Evolutionary conservation across 352 stramenopile genomes (phyloP).

Genomic region (Phytophthora pistaciae): DNA sequence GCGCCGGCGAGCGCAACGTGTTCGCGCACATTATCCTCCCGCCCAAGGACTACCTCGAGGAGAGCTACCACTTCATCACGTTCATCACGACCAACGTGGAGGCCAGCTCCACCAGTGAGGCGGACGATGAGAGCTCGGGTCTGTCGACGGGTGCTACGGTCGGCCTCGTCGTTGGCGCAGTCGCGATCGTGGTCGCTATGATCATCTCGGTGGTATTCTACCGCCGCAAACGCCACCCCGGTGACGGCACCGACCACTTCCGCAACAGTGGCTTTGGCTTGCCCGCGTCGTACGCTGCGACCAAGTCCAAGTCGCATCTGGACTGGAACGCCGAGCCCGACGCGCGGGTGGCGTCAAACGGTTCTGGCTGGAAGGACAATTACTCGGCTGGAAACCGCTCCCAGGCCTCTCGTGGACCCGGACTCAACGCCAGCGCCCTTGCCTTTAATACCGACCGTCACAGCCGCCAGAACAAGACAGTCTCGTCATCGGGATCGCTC

Average conservation of each 20-base stretch:
- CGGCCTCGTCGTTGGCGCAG: slow-evolving; percentile 53
- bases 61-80: slow-evolving; percentile 84
- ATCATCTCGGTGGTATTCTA: slow-evolving; percentile 72
- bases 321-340: slow-evolving; percentile 73
- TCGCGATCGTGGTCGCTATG: slow-evolving; percentile 50
- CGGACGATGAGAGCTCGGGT: slow-evolving; percentile 24
- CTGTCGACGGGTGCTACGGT: slow-evolving; percentile 56
- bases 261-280: slow-evolving; percentile 63
- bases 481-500: slow-evolving; percentile 68
- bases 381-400: slow-evolving; percentile 48
- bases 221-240: slow-evolving; percentile 51
- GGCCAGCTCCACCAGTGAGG: slow-evolving; percentile 22
- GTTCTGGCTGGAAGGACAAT: slow-evolving; percentile 59
- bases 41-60: slow-evolving; percentile 52
- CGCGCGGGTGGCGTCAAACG: slow-evolving; percentile 23
- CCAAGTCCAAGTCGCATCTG: slow-evolving; percentile 63
- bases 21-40: slow-evolving; percentile 83
- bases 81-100: slow-evolving; percentile 68
- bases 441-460: slow-evolving; percentile 62
- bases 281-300: slow-evolving; percentile 49
- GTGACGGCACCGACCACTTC: slow-evolving; percentile 61
- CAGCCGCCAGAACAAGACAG: slow-evolving; percentile 68
- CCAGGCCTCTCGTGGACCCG: slow-evolving; percentile 51
- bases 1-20: slow-evolving; percentile 68
- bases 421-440: slow-evolving; percentile 69